Evolutionary conservation across 495 filamentous ascomycete species (phyloP).

Genomic region (Penicillium soppii): DNA sequence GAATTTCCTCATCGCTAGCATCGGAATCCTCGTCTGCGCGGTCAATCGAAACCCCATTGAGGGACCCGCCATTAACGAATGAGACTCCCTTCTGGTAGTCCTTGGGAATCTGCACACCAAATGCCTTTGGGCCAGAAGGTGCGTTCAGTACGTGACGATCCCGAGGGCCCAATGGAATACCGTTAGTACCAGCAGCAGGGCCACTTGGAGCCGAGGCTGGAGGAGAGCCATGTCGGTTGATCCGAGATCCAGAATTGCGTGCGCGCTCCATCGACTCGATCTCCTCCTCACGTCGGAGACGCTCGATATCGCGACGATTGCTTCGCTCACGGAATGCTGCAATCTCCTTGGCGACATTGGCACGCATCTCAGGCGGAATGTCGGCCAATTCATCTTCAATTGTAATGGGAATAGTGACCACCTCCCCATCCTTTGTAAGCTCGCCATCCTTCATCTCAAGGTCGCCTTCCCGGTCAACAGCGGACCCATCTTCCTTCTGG

Average conservation of each 20-base stretch:
- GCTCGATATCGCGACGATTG: slow-evolving; percentile 82
- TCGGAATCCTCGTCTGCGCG: slow-evolving; percentile 87
- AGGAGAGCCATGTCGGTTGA: slow-evolving; percentile 70
- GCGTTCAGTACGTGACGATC: slow-evolving; percentile 70
- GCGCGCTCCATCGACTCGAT: slow-evolving; percentile 83
- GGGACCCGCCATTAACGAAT: slow-evolving; percentile 80
- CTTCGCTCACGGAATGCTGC: slow-evolving; percentile 90
- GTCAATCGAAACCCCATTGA: slow-evolving; percentile 61
- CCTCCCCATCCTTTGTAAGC: slow-evolving; percentile 60
- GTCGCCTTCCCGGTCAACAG: slow-evolving; percentile 65
- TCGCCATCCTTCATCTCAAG: slow-evolving; percentile 66
- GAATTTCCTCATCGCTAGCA: slow-evolving; percentile 83
- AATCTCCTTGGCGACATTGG: slow-evolving; percentile 92
- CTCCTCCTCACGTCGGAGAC: slow-evolving; percentile 83
- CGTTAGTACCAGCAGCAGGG: slow-evolving; percentile 73
- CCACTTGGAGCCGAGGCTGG: slow-evolving; percentile 65
- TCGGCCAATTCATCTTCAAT: slow-evolving; percentile 93
- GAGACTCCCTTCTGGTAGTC: slow-evolving; percentile 80
- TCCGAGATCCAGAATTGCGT: slow-evolving; percentile 62
- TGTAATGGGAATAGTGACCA: slow-evolving; percentile 87
- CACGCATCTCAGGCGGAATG: slow-evolving; percentile 95
- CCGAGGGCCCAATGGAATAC: slow-evolving; percentile 81
- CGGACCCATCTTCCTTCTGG: slow-evolving; percentile 48
- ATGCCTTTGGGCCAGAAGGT: slow-evolving; percentile 74
- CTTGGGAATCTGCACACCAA: slow-evolving; percentile 68